Evolutionary conservation across 768 basidiomycete species (phyloP).

Genomic region (Amanita muscaria): DNA sequence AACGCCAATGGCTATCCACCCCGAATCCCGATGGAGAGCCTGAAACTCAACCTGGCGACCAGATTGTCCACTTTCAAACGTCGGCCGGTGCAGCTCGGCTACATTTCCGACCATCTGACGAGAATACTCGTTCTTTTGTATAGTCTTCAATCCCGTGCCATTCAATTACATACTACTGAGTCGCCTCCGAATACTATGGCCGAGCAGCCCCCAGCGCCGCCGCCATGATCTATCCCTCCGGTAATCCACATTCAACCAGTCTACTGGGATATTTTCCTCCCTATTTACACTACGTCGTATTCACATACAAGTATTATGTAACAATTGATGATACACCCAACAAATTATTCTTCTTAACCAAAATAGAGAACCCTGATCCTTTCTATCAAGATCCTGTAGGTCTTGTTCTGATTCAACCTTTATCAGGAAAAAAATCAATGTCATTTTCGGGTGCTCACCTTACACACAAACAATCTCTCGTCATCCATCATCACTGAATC

Average conservation of each 20-base stretch:
- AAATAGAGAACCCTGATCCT: too few relatives aligned
- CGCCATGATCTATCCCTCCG: slow-evolving; percentile 99
- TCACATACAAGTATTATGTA: too few relatives aligned
- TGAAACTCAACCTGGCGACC: slow-evolving; percentile 79
- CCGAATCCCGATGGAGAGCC: slow-evolving; percentile 67
- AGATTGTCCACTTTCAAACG: slow-evolving; percentile 83
- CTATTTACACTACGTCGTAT: slow-evolving; percentile 99
- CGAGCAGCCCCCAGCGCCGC: slow-evolving; percentile 87
- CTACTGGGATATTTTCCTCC: slow-evolving; percentile 99
- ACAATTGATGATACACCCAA: too few relatives aligned
- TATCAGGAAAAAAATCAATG: too few relatives aligned
- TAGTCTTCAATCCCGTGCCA: slow-evolving; percentile 98
- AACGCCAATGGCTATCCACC: slow-evolving; percentile 55
- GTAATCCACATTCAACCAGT: slow-evolving; percentile 99
- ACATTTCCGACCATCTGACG: slow-evolving; percentile 87
- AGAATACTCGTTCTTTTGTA: slow-evolving; percentile 89
- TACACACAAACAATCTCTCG: too few relatives aligned
- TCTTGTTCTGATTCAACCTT: too few relatives aligned
- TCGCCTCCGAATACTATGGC: slow-evolving; percentile 98
- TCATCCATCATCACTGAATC: too few relatives aligned
- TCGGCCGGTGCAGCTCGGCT: slow-evolving; percentile 44
- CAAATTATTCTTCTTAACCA: too few relatives aligned
- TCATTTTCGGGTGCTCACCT: too few relatives aligned
- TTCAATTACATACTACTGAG: slow-evolving; percentile 90
- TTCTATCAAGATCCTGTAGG: too few relatives aligned